Percentiles rank a stretch among this genome's conserved stretches.
Evolutionary conservation across 2,329 filamentous ascomycete species (phyloP).

Genomic region (Cercospora sesami): DNA sequence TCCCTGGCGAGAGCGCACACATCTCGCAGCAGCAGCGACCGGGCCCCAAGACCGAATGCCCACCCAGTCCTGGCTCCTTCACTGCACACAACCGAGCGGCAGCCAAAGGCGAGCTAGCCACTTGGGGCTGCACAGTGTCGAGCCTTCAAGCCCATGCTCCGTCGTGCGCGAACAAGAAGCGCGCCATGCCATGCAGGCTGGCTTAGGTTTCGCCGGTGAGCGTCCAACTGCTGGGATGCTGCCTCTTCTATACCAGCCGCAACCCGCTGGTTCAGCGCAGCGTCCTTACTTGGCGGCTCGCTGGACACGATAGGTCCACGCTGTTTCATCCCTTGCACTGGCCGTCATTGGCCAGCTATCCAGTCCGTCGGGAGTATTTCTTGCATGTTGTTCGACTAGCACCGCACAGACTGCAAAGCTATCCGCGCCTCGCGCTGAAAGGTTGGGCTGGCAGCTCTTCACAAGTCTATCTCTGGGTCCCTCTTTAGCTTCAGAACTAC

Average conservation of each 20-base stretch:
- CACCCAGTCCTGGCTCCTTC: slow-evolving; percentile 23
- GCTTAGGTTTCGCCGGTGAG: slow-evolving; percentile 25
- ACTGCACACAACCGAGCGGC: slow-evolving; percentile 27
- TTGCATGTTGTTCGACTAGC: slow-evolving; percentile 26
- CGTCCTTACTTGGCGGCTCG: slow-evolving; percentile 32
- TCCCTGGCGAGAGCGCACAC: slow-evolving; percentile 21
- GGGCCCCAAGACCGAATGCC: not conserved
- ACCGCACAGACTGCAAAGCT: slow-evolving; percentile 7
- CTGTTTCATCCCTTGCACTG: slow-evolving; percentile 40
- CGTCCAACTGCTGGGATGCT: slow-evolving; percentile 18
- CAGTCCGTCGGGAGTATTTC: slow-evolving; percentile 31
- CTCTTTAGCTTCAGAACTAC: slow-evolving; percentile 23
- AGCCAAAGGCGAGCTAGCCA: slow-evolving; percentile 5
- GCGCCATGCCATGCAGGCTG: slow-evolving; percentile 26
- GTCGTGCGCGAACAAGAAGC: slow-evolving; percentile 20
- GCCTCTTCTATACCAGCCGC: slow-evolving; percentile 22
- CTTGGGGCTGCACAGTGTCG: slow-evolving; percentile 16
- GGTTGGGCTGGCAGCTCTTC: slow-evolving; percentile 17
- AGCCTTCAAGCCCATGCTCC: slow-evolving; percentile 12
- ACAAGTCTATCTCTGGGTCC: slow-evolving; percentile 13
- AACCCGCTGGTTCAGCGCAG: slow-evolving; percentile 13
- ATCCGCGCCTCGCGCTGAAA: slow-evolving; percentile 34
- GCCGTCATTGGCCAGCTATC: slow-evolving; percentile 24
- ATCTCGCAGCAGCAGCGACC: slow-evolving; percentile 10
- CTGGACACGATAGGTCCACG: slow-evolving; percentile 33